Base-by-base conservation (phyloP, 805 yeast genomes). In the Candida koratica region DNA sequence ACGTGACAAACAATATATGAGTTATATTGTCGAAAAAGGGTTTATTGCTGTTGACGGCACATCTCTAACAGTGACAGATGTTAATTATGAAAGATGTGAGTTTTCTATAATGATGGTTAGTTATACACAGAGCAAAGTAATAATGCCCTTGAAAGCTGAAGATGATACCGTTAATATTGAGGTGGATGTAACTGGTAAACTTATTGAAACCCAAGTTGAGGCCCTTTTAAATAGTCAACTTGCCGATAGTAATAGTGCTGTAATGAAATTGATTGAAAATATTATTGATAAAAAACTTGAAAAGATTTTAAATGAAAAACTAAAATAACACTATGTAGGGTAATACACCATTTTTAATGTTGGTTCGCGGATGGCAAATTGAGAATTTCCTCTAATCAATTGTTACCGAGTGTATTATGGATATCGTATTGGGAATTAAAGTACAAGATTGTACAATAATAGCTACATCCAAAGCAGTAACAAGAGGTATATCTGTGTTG, bases 401-500 rank as follows among this genome's bases (percentile, higher is more conserved):
- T 13, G 5, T 16, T 10, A 20, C 10, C 10, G 10, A 20, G 9
- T 20, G 10, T 20, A 31, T 10, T 10, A 93, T 93, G 97, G 98
- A 90, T 69, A 80, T 90, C 52, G 68, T 90, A 38, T 69, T 90
- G 50, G 97, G 97, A 39, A 81, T 90, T 50, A 81, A 75, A 53
- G 83, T 88, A 22, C 67, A 77, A 51, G 94, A 87, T 53, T 73
- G 79, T 43, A 95, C 90, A 29, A 72, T 93, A 42, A 63, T 90
- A 39, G 96, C 96, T 53, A 85, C 97, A n/a, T 88, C 97, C 8
- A 86, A 83, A 58, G 96, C 97, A 4, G 85, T 82, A 39, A 85
- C 95, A 7, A 76, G 98, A 41, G 71, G 71, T 12, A 65, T 67
- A 36, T 61, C 69, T 17, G 58, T 67, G 19, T 55, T 67, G 44